Base-by-base conservation (phyloP, 176 grass and related monocot species). In the Themeda triandra region DNA sequence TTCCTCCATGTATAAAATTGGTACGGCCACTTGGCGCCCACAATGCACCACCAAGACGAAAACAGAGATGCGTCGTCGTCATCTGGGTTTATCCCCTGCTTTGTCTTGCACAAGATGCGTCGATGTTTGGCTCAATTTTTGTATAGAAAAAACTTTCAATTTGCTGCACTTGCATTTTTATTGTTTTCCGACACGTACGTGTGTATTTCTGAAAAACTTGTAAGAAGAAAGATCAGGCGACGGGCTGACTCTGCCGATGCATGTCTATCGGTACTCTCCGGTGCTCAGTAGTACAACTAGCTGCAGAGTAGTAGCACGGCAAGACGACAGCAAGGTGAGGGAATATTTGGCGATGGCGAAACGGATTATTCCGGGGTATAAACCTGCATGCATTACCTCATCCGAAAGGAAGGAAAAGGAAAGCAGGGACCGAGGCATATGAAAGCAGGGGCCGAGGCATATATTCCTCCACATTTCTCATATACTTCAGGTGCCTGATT, bases 311-410 rank as follows among this genome's bases (percentile, higher is more conserved):
- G 54, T 21, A 10, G 45, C 45, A 48, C 25, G 29, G 70, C 40
- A 11, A 30, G 45, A 53, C 71, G 13, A 27, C 54, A 6, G 4
- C 24, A 63, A 27, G 15, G 15, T 12, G 71, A 4, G 4, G 19
- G 66, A 82, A 59, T 82, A 82, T 71, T 29, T 29, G 45, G 9
- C 24, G 49, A 85, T 37, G 2, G 14, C 21, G 10, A 65, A 3
- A 39, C 0, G 33, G 69, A 69, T 84, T 84, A 66, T 85, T 69
- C 48, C 30, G 19, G 82, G 87, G 82, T 85, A 70, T 85, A 85
- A 81, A 70, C 77, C 82, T 19, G 1, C 23, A 65, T 39, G 31
- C 30, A 23, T 5, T 5, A 6, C n/a, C 33, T 87, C 59, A 67
- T 32, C 69, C 13, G 27, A 39, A 68, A 45, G 37, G 13, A 42